Percentiles rank a stretch among this genome's conserved stretches.
Evolutionary conservation across 1,284 basidiomycete genomes (phyloP).

Genomic region (Ustilago hordei): DNA sequence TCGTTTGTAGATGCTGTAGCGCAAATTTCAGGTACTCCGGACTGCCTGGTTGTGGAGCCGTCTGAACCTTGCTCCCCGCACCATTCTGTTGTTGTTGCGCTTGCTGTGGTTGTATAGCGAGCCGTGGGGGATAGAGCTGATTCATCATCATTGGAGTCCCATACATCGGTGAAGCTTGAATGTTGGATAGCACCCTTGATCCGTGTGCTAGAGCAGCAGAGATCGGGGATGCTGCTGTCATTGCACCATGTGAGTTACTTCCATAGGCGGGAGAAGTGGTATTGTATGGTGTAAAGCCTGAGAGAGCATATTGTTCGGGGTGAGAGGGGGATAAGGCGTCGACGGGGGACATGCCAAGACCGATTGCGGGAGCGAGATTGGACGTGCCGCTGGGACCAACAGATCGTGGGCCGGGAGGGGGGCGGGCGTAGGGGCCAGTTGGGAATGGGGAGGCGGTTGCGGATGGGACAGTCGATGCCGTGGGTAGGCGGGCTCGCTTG

Average conservation of each 20-base stretch:
- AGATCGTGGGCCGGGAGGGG: slow-evolving; percentile 24
- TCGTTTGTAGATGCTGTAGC: slow-evolving; percentile 22
- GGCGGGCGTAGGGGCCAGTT: not conserved
- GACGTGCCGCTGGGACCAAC: slow-evolving; percentile 27
- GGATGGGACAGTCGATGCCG: slow-evolving; percentile 17
- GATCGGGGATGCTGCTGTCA: slow-evolving; percentile 28
- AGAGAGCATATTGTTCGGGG: slow-evolving; percentile 8
- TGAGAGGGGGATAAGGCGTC: slow-evolving; percentile 31
- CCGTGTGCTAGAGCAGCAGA: slow-evolving; percentile 40
- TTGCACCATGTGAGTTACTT: not conserved
- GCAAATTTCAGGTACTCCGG: slow-evolving; percentile 22
- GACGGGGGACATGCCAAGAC: slow-evolving; percentile 29
- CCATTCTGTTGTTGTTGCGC: not conserved
- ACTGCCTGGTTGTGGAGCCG: slow-evolving; percentile 24
- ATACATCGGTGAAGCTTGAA: slow-evolving; percentile 22
- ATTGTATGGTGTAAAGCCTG: slow-evolving; percentile 30
- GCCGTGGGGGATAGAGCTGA: not conserved
- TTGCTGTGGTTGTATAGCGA: not conserved
- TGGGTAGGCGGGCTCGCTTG: slow-evolving; percentile 30
- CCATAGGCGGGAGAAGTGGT: slow-evolving; percentile 42
- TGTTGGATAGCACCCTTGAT: slow-evolving; percentile 19
- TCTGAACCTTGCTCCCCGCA: not conserved
- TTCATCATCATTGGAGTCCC: slow-evolving; percentile 9
- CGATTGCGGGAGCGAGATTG: slow-evolving; percentile 1
- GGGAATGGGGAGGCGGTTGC: slow-evolving; percentile 36